Percentiles rank a stretch among this genome's conserved stretches.
phyloP scores from a whole-genome alignment of 495 filamentous ascomycete species.

The Letharia lupina region DNA sequence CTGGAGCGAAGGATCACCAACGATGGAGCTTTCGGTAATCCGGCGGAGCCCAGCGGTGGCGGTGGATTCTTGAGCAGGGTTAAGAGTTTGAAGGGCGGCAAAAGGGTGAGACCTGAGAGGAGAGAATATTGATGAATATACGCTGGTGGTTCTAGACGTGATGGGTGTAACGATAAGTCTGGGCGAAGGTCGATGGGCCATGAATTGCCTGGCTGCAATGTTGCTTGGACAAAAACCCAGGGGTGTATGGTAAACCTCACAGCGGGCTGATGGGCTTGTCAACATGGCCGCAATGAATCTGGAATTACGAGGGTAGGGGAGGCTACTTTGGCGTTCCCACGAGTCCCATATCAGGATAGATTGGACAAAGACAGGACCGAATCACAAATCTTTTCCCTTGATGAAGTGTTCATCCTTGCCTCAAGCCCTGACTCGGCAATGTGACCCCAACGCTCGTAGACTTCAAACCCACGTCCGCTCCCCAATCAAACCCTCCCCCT shows the following conservation, averaged over 20 bases:
- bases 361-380: neutral
- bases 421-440: too few relatives aligned
- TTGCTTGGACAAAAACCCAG: neutral
- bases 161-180: neutral
- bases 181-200: neutral
- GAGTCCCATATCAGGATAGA: constrained; percentile 8
- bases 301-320: neutral
- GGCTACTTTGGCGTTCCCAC: neutral
- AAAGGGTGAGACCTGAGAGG: constrained; percentile 40
- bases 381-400: neutral
- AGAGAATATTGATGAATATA: constrained; percentile 13
- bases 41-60: constrained; percentile 10
- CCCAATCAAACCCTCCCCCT: neutral
- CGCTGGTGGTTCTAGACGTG: neutral
- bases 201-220: neutral
- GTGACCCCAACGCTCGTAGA: too few relatives aligned
- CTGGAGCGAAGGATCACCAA: constrained; percentile 63
- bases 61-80: constrained; percentile 73
- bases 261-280: constrained; percentile 4
- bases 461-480: too few relatives aligned
- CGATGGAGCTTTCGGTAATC: constrained; percentile 43
- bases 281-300: neutral
- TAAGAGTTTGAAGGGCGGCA: constrained; percentile 68
- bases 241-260: neutral
- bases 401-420: neutral